These are phyloP conservation scores for Trypanosoma melophagium DNA, from an alignment of 208 protist species.

Conservation along the genomic window DNA sequence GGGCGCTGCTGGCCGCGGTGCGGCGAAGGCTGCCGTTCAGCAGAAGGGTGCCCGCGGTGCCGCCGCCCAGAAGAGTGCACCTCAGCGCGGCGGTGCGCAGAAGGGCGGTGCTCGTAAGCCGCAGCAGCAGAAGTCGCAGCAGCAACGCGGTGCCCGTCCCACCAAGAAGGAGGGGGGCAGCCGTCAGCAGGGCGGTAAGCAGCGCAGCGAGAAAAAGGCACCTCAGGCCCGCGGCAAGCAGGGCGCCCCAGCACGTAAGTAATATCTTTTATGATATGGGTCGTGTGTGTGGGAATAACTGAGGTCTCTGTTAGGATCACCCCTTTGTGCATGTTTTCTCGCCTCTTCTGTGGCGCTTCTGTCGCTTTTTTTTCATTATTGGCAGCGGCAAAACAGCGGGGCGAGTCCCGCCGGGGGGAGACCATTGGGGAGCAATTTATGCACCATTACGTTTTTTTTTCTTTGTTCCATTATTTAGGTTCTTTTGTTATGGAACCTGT, in stretches of 20 bases:
- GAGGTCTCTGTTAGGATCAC: slow-evolving; percentile 15
- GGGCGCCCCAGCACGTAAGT: slow-evolving; percentile 10
- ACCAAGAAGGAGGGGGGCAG: slow-evolving; percentile 18
- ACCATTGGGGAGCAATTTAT: slow-evolving; percentile 17
- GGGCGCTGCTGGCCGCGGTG: slow-evolving; percentile 28
- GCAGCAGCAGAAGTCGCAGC: slow-evolving; percentile 20
- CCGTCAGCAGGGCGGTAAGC: slow-evolving; percentile 16
- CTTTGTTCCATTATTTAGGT: too few relatives aligned
- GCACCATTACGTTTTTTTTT: slow-evolving; percentile 18
- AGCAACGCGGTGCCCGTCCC: slow-evolving; percentile 15
- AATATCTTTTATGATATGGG: neutral
- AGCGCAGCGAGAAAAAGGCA: slow-evolving; percentile 13
- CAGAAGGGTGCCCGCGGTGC: slow-evolving; percentile 8
- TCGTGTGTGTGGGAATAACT: slow-evolving; percentile 9
- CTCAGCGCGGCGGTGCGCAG: slow-evolving; percentile 25
- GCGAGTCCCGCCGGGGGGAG: slow-evolving; percentile 25
- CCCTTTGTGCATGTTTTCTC: slow-evolving; percentile 22
- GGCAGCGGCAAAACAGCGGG: slow-evolving; percentile 27
- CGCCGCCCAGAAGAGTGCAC: slow-evolving; percentile 29
- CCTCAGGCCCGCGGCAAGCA: slow-evolving; percentile 15
- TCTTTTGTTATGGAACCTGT: too few relatives aligned
- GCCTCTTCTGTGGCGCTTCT: slow-evolving; percentile 30
- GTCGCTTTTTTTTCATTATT: slow-evolving; percentile 8
- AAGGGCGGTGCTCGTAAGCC: slow-evolving; percentile 17
- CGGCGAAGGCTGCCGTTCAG: slow-evolving; percentile 7